Base-by-base conservation (phyloP, 352 stramenopile species). In the Phytophthora syringae region DNA sequence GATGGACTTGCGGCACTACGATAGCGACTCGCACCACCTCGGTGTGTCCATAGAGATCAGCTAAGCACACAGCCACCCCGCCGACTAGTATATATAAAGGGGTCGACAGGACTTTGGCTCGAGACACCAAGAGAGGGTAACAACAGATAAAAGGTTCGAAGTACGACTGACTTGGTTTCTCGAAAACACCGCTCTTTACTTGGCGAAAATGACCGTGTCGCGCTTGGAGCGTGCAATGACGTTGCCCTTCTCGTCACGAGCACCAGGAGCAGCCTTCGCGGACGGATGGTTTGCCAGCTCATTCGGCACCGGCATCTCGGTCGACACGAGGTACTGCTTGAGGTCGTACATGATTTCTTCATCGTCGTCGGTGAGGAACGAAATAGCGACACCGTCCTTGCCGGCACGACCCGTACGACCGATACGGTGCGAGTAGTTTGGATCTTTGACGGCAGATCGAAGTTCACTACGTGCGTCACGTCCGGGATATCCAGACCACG, bases 381-480 rank as follows among this genome's bases (percentile, higher is more conserved):
- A 99, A 32, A 98, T 98, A 5, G 98, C 97, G 11, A 98, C 79
- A 64, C 98, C 98, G 40, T 98, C 84, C 73, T 99, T 99, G 40
- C 98, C 98, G 4, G 97, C 97, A 74, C 98, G 94, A 47, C 97
- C 98, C 6, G 98, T 99, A 72, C 98, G 89, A 52, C 98, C 98
- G 65, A 99, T 99, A 58, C 98, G 90, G 84, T 99, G 97, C 70
- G 86, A 98, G 80, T 99, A 99, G 61, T 92, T 67, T 99, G 94
- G 74, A 99, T 99, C 69, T 98, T 98, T 13, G 80, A 94, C 12
- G 98, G 97, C 65, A 99, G 76, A 66, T 99, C 97, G 75, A 97
- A 99, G 79, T 99, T 99, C 68, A 99, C 94, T 2, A 99, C 96
- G 75, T 99, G 94, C 5, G 95, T 96, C 20, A 99, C 97, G 72